These are phyloP conservation scores for Echeveria elegans DNA, from an alignment of 164 flowering plant genomes.

Conservation along the genomic window DNA sequence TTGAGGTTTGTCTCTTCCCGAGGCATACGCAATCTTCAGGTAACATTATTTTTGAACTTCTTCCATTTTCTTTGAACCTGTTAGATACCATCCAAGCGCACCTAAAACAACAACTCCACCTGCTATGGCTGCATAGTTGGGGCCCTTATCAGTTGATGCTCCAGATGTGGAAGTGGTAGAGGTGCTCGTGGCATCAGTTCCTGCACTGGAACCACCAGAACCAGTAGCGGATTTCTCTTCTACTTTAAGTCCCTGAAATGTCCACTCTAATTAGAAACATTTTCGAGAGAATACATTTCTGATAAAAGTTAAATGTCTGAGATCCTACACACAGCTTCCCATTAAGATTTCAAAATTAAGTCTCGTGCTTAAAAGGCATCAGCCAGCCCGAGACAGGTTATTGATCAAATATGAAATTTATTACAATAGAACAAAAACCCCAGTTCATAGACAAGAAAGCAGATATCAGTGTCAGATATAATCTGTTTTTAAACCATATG, in stretches of 20 bases:
- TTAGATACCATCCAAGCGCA: background rate
- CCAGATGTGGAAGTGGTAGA: conserved; percentile 38
- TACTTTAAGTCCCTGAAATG: conserved; percentile 56
- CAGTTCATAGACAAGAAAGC: no score
- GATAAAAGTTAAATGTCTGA: background rate
- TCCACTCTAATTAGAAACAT: background rate
- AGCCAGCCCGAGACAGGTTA: background rate
- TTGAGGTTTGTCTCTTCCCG: conserved; percentile 5
- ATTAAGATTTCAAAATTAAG: background rate
- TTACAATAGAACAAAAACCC: no score
- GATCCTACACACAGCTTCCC: background rate
- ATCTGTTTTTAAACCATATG: no score
- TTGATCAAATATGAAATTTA: background rate
- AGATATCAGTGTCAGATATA: no score
- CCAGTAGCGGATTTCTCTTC: conserved; percentile 42
- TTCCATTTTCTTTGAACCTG: background rate
- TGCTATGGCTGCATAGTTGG: background rate
- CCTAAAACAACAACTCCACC: background rate
- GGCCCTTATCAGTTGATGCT: conserved; percentile 19
- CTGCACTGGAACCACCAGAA: conserved; percentile 26
- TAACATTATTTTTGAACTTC: conserved; percentile 51
- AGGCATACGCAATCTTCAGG: background rate
- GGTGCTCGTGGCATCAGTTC: conserved; percentile 31
- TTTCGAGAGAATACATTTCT: background rate
- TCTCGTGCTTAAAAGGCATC: background rate